Base-by-base conservation (phyloP, 2,329 filamentous ascomycete species). In the Penicillium hesseltinei region DNA sequence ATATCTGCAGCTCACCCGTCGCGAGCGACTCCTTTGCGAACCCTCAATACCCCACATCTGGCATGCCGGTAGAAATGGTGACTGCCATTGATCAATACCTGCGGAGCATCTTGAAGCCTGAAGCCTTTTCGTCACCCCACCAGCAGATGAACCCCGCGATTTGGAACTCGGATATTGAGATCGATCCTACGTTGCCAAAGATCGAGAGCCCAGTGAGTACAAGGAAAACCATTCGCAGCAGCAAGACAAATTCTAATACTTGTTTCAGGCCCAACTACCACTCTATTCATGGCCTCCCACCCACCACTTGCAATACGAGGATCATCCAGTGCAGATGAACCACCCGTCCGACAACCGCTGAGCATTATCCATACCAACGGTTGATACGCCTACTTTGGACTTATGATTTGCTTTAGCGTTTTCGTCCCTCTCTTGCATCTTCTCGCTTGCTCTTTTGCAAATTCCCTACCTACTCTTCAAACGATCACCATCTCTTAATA, bases 81-180 rank as follows among this genome's bases (percentile, higher is more conserved):
- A 44, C 50, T 17, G 51, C 38, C 67, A 51, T 59, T 11, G 53
- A 59, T 35, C 38, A 51, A 43, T 59, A 59, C 2, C 38, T 59
- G 4, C 57, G 57, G 19, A 57, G 45, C 19, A 51, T 59, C 4
- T 15, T 57, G n/a, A 56, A 48, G 36, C 47, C 53, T 0, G 53
- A 56, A 9, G 56, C 45, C 1, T 49, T 56, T 27, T n/a, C 53
- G 0, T 23, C 23, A 1, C 25, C 54, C 31, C 25, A 56, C 8
- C 38, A 23, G 23, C 51, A 43, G 17, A 44, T 54, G 36, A 13
- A 44, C 11, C 45, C 50, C 3, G 9, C 38, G 2, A 44, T 57
- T 15, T 57, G 50, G 55, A 39, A 19, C 25, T 21, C 55, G 2
- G 38, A 54, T 17, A n/a, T 57, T 44, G 36, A 56, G 3, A 52